Percentiles rank a stretch among this genome's conserved stretches.
phyloP scores from a whole-genome alignment of 139 green algal species.

The Chlamydomonas incerta region DNA sequence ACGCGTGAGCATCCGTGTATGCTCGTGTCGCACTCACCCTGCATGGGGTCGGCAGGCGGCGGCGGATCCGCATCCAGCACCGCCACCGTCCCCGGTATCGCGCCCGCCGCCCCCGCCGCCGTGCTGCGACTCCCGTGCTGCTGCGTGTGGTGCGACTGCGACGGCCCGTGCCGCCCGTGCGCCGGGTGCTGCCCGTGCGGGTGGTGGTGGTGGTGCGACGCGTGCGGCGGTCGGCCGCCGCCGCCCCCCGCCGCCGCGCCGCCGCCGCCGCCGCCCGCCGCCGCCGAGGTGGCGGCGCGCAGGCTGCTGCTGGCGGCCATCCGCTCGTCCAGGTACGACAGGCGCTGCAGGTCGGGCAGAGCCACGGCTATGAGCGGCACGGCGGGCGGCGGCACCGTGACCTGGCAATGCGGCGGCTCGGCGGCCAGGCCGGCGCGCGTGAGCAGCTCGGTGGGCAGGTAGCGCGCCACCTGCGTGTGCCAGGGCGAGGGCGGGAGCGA shows the following conservation, averaged over 20 bases:
- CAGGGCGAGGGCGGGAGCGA: no score
- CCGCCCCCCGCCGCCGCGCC: not conserved
- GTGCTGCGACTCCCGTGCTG: not conserved
- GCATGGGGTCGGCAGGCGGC: not conserved
- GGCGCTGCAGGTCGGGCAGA: conserved; percentile 60
- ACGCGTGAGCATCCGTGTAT: no score
- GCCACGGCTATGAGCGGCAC: conserved; percentile 59
- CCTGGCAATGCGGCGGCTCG: conserved; percentile 75
- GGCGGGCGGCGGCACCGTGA: conserved; percentile 61
- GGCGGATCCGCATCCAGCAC: conserved; percentile 34
- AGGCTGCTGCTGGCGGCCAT: conserved; percentile 1
- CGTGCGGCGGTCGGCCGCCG: not conserved
- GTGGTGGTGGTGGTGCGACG: not conserved
- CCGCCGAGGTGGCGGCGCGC: not conserved
- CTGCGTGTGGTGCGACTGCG: not conserved
- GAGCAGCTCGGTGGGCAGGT: conserved; percentile 75
- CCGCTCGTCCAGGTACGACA: conserved; percentile 51
- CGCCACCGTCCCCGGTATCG: conserved; percentile 18
- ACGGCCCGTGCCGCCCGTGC: not conserved
- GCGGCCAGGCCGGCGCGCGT: conserved; percentile 70
- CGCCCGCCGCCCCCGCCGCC: not conserved
- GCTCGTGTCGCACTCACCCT: no score
- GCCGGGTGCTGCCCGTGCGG: not conserved
- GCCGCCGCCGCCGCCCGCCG: not conserved
- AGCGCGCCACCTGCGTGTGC: conserved; percentile 14